phyloP scores from a whole-genome alignment of 495 filamentous ascomycete genomes.

The Gamarada debralockiae region DNA sequence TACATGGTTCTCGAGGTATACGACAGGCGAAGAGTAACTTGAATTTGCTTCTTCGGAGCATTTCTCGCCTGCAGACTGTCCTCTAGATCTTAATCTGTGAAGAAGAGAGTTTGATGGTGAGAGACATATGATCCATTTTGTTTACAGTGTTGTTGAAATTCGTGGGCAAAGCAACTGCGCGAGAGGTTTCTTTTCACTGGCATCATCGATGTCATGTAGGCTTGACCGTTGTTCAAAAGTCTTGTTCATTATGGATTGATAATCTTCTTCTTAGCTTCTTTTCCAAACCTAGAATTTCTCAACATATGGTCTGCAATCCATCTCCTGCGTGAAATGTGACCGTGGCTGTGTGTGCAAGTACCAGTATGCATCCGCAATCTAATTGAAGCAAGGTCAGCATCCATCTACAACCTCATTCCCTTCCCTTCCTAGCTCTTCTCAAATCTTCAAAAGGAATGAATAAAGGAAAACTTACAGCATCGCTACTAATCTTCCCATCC shows the following conservation, averaged over 20 bases:
- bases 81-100: slow-evolving; percentile 44
- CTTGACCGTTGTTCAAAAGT: too few species aligned
- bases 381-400: slow-evolving; percentile 15
- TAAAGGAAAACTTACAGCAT: slow-evolving; percentile 71
- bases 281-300: slow-evolving; percentile 28
- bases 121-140: slow-evolving; percentile 43
- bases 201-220: too few species aligned
- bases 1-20: slow-evolving; percentile 73
- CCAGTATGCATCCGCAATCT: slow-evolving; percentile 94
- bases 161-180: too few species aligned
- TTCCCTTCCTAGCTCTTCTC: background rate
- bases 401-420: background rate
- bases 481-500: slow-evolving; percentile 75
- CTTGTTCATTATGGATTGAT: too few species aligned
- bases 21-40: slow-evolving; percentile 65
- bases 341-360: slow-evolving; percentile 80
- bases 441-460: background rate
- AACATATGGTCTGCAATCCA: slow-evolving; percentile 60
- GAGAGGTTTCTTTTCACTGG: too few species aligned
- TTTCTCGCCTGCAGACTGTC: slow-evolving; percentile 68
- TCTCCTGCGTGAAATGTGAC: slow-evolving; percentile 76
- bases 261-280: too few species aligned
- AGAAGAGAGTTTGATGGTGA: slow-evolving; percentile 72
- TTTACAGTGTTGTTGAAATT: too few species aligned
- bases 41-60: slow-evolving; percentile 23